phyloP scores from a whole-genome alignment of 768 basidiomycete species.

The Pisolithus tinctorius region DNA sequence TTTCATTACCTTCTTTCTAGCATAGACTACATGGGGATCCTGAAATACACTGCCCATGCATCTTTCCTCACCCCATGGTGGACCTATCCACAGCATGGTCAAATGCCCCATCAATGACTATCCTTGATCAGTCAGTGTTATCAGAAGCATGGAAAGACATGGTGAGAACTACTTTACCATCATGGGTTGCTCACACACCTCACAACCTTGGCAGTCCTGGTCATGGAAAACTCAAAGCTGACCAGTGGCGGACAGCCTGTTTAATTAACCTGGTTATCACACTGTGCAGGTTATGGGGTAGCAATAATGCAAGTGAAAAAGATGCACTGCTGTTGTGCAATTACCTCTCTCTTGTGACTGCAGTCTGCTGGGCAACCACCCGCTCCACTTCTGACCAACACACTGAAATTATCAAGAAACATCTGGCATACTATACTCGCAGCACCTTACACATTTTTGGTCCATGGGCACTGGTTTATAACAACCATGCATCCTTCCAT shows the following conservation, averaged over 20 bases:
- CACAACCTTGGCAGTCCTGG: conserved; percentile 24
- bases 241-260: conserved; percentile 18
- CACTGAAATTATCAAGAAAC: neutral
- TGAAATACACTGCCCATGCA: neutral
- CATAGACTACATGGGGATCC: too few species aligned
- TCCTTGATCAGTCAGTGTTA: neutral
- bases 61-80: neutral
- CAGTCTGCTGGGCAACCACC: neutral
- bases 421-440: neutral
- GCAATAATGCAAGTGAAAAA: neutral
- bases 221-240: conserved; percentile 31
- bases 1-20: too few species aligned
- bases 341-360: neutral
- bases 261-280: conserved; percentile 24
- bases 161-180: conserved; percentile 9
- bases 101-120: neutral
- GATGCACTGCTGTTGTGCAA: neutral
- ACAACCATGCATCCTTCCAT: conserved; percentile 38
- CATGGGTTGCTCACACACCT: conserved; percentile 20
- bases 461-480: conserved; percentile 6
- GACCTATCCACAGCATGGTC: conserved; percentile 2
- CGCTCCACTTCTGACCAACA: neutral
- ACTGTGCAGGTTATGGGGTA: conserved; percentile 23
- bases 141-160: conserved; percentile 5
- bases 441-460: neutral